Evolutionary conservation across 2,329 filamentous ascomycete species (phyloP).

Genomic region (Phialemoniopsis sp.): DNA sequence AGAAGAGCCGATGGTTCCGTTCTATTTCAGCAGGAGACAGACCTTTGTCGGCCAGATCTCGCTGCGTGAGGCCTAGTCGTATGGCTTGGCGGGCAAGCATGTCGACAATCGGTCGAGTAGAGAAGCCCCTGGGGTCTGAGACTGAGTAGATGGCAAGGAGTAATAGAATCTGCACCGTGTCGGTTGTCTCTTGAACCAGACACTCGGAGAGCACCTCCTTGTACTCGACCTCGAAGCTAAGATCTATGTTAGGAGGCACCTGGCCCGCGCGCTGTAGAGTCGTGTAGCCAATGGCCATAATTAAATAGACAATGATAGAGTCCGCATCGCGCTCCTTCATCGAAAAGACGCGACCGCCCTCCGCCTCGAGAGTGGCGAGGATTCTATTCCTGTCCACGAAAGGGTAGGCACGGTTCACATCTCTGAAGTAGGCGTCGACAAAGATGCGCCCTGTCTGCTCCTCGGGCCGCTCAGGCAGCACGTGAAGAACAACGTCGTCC

Average conservation of each 20-base stretch:
- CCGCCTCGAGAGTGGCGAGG: conserved; percentile 20
- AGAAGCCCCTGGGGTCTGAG: conserved; percentile 33
- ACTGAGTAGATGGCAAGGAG: conserved; percentile 37
- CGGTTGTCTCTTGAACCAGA: conserved; percentile 24
- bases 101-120: conserved; percentile 33
- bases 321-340: conserved; percentile 18
- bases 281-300: conserved; percentile 41
- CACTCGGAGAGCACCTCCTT: conserved; percentile 35
- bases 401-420: conserved; percentile 39
- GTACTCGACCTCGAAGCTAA: conserved; percentile 30
- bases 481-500: background rate
- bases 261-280: conserved; percentile 37
- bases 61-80: conserved; percentile 28
- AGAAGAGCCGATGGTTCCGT: conserved; percentile 30
- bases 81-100: conserved; percentile 33
- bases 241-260: conserved; percentile 23
- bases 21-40: conserved; percentile 17
- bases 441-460: conserved; percentile 24
- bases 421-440: conserved; percentile 38
- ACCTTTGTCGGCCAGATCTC: conserved; percentile 19
- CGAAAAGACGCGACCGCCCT: conserved; percentile 17
- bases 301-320: conserved; percentile 32
- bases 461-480: conserved; percentile 8
- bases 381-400: conserved; percentile 33
- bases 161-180: conserved; percentile 34